Evolutionary conservation across 108 stramenopile species (phyloP).

Genomic region (Fragilariopsis cylindrus): DNA sequence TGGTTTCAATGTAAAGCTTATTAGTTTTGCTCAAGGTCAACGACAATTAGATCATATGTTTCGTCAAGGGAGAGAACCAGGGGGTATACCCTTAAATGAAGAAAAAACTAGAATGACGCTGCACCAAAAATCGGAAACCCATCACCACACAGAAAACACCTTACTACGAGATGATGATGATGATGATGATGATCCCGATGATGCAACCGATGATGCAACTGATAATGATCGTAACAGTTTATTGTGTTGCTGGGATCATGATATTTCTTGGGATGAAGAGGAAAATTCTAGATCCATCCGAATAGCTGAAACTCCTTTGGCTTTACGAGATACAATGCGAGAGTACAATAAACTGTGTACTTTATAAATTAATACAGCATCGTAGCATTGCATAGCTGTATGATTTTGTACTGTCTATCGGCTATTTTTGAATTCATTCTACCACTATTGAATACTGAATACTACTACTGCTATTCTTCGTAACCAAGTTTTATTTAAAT

Average conservation of each 20-base stretch:
- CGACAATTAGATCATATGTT: not conserved
- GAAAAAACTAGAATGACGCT: not conserved
- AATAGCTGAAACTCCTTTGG: not conserved
- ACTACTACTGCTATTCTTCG: too few species aligned
- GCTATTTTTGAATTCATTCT: too few species aligned
- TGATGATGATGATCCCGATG: not conserved
- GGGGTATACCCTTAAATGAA: conserved; percentile 3
- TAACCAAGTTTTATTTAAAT: too few species aligned
- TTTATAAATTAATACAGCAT: too few species aligned
- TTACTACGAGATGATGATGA: not conserved
- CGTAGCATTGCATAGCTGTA: too few species aligned
- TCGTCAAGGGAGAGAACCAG: conserved; percentile 2
- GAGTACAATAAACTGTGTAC: not conserved
- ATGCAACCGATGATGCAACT: too few species aligned
- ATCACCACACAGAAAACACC: not conserved
- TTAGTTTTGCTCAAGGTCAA: conserved; percentile 7
- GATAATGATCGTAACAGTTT: not conserved
- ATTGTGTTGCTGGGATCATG: conserved; percentile 17
- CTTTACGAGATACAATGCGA: not conserved
- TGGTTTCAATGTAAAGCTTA: conserved; percentile 7
- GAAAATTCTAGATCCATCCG: not conserved
- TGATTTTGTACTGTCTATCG: too few species aligned
- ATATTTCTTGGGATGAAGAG: not conserved
- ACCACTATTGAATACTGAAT: too few species aligned
- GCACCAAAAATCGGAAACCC: too few species aligned